Evolutionary conservation across 108 stramenopile genomes (phyloP).

Genomic region (Parmales sp.): DNA sequence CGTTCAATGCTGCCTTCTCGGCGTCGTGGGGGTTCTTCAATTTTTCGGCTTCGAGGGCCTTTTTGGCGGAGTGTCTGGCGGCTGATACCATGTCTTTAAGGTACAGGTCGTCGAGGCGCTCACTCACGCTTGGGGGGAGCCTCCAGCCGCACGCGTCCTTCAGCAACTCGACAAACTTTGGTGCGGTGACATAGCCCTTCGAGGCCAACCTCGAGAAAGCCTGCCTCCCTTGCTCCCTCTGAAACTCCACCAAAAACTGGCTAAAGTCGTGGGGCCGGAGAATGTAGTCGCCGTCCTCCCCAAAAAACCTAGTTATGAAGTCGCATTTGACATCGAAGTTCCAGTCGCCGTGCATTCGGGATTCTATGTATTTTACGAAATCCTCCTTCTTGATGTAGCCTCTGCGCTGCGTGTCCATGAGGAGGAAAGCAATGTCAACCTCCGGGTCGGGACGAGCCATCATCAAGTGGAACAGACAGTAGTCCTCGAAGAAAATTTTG

Average conservation of each 20-base stretch:
- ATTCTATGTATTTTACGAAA: slow-evolving; percentile 20
- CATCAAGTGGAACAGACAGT: slow-evolving; percentile 40
- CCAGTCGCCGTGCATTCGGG: neutral
- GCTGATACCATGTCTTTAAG: too few species aligned
- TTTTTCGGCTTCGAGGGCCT: too few species aligned
- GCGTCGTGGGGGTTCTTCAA: too few species aligned
- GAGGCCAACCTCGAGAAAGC: slow-evolving; percentile 28
- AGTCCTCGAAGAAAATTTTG: slow-evolving; percentile 37
- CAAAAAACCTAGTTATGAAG: slow-evolving; percentile 38
- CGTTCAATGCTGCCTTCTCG: too few species aligned
- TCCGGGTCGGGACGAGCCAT: slow-evolving; percentile 50
- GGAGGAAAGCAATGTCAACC: slow-evolving; percentile 42
- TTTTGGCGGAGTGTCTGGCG: too few species aligned
- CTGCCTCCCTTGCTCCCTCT: slow-evolving; percentile 36
- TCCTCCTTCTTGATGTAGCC: slow-evolving; percentile 23
- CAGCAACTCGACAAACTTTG: slow-evolving; percentile 30
- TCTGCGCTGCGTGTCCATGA: slow-evolving; percentile 25
- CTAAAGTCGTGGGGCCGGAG: slow-evolving; percentile 34
- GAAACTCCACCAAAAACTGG: slow-evolving; percentile 42
- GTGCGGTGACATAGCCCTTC: slow-evolving; percentile 26
- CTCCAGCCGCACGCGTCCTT: slow-evolving; percentile 35
- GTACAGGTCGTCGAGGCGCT: neutral
- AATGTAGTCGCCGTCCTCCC: slow-evolving; percentile 16
- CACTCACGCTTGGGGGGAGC: slow-evolving; percentile 25
- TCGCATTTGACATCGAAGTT: slow-evolving; percentile 34